These are phyloP conservation scores for Rhodosporidiobolus odoratus DNA, from an alignment of 768 basidiomycete genomes.

Conservation along the genomic window DNA sequence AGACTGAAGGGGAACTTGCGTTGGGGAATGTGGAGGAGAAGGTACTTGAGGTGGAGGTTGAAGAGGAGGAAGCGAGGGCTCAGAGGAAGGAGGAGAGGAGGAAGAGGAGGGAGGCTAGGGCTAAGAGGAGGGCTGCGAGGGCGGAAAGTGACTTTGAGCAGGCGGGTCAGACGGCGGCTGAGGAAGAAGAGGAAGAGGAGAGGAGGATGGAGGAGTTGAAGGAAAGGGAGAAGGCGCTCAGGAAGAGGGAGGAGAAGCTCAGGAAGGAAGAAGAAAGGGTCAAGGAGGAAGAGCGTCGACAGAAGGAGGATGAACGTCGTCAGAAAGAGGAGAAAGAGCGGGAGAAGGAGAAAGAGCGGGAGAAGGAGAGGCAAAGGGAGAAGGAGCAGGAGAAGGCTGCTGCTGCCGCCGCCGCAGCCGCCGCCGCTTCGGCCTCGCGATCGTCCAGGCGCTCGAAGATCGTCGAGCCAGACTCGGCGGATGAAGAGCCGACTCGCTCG, in stretches of 20 bases:
- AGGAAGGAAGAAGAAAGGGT: neutral
- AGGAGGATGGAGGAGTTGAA: neutral
- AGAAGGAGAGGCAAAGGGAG: neutral
- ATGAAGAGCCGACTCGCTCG: neutral
- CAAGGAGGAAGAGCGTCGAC: neutral
- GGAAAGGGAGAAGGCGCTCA: neutral
- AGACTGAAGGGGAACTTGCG: conserved; percentile 15
- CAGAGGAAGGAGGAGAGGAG: conserved; percentile 24
- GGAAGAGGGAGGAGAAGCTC: neutral
- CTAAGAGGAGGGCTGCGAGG: conserved; percentile 5
- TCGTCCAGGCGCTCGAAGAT: conserved; percentile 10
- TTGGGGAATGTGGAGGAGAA: conserved; percentile 11
- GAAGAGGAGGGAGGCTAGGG: conserved; percentile 1
- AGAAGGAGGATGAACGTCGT: no score
- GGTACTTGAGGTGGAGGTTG: conserved; percentile 8
- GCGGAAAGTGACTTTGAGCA: no score
- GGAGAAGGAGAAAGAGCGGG: neutral
- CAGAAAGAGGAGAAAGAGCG: neutral
- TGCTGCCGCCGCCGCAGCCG: no score
- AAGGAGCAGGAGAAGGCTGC: neutral
- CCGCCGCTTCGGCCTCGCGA: neutral
- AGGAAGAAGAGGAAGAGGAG: neutral
- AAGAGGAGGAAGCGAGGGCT: neutral
- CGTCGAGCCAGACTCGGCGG: neutral
- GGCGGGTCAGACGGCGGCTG: neutral